Percentiles rank a stretch among this genome's conserved stretches.
These are phyloP conservation scores for Fusarium agapanthi DNA, from an alignment of 2,329 filamentous ascomycete genomes.

Conservation along the genomic window DNA sequence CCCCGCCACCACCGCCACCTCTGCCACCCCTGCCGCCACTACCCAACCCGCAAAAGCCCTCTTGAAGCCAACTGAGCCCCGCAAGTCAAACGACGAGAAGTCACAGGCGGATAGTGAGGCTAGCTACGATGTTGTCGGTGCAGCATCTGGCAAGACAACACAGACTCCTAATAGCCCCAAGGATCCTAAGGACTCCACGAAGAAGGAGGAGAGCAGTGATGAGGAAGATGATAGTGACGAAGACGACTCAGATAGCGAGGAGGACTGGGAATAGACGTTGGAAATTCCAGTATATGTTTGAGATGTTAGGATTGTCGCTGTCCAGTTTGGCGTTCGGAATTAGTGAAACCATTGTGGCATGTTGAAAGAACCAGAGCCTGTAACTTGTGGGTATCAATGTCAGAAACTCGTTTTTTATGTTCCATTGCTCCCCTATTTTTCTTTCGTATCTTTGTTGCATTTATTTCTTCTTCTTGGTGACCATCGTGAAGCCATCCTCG, in stretches of 20 bases:
- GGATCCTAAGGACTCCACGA: constrained; percentile 57
- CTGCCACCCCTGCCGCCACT: constrained; percentile 51
- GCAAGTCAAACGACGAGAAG: constrained; percentile 86
- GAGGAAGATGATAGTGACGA: constrained; percentile 15
- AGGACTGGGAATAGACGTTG: constrained; percentile 76
- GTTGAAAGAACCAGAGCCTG: constrained; percentile 24
- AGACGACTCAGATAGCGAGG: constrained; percentile 55
- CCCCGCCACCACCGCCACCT: background rate
- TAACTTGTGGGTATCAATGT: constrained; percentile 42
- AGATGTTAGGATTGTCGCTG: constrained; percentile 31
- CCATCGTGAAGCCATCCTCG: constrained; percentile 83
- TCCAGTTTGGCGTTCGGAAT: constrained; percentile 47
- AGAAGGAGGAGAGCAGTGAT: constrained; percentile 18
- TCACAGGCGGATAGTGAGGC: constrained; percentile 93
- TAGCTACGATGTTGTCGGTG: constrained; percentile 92
- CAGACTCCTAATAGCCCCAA: constrained; percentile 76
- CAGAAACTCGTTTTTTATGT: constrained; percentile 31
- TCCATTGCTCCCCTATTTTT: constrained; percentile 6
- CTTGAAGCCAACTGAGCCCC: constrained; percentile 71
- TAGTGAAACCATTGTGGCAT: constrained; percentile 33
- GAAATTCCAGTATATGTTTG: constrained; percentile 13
- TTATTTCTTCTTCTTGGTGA: constrained; percentile 69
- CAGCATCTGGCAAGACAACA: constrained; percentile 78
- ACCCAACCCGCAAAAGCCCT: constrained; percentile 59
- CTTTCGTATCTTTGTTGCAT: constrained; percentile 30